Base-by-base conservation (phyloP, 2,329 filamentous ascomycete genomes). In the Didymella glomerata region DNA sequence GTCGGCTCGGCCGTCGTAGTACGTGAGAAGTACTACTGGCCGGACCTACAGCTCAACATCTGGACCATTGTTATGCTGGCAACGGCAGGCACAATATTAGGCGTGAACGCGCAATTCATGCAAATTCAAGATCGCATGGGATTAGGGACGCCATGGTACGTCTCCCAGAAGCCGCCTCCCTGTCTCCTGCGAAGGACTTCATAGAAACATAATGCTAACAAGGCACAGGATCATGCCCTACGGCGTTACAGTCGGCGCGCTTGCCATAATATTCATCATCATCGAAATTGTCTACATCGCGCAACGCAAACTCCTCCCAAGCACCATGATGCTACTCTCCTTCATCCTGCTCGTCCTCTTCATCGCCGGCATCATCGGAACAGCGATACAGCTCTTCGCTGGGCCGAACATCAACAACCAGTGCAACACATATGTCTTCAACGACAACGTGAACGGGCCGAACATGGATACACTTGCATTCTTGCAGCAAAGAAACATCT, bases 51-150 rank as follows among this genome's bases (percentile, higher is more conserved):
- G 68, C 81, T 89, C 64, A 88, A 88, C 68, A 76, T 87, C 68
- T 89, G 86, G 86, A 84, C 86, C 52, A 83, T 88, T 66, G 79
- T 88, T 65, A 86, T 88, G 72, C 79, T 88, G 16, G 83, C 81
- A 0, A 82, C 83, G 2, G 85, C 85, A 11, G 81, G 84, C 25
- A 82, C 83, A 51, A 82, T 86, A 54, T 77, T 88, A 2, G 86
- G 86, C 8, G 81, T 89, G 42, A 87, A 85, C 68, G 82, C 85
- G 18, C 82, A 83, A 74, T 88, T 89, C 67, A 84, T 88, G 73
- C 67, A 77, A 2, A 83, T 87, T 22, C 86, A 89, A 74, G 77
- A 81, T 38, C 80, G 83, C 42, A 78, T 88, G 72, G 68, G 78
- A 25, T 66, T 86, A 25, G 84, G 81, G n/a, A 83, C 82, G 57